A percentile compares a stretch with the other conserved stretches of the same genome.
Conservation (phyloP, 1,139 yeast genomes). For the Saccharomycopsis hybrid region DNA sequence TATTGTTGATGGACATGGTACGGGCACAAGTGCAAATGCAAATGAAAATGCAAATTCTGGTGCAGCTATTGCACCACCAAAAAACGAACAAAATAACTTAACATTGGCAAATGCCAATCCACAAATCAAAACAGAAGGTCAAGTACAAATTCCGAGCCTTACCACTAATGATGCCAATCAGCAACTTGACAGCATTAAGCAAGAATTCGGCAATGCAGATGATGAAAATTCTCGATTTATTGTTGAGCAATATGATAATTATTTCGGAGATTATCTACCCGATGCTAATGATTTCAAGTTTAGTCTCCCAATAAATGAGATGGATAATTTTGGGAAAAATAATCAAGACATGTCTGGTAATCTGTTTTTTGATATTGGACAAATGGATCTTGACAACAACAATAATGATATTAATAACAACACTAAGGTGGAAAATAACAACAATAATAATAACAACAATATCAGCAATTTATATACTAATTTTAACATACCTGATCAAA, state of each 20-base stretch:
- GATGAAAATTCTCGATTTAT: neutral
- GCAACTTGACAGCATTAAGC: no score
- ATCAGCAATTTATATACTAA: neutral
- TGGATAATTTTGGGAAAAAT: no score
- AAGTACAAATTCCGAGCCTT: no score
- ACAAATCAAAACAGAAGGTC: no score
- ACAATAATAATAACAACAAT: neutral
- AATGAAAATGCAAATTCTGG: neutral
- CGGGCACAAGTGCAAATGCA: neutral
- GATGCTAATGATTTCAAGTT: constrained; percentile 2
- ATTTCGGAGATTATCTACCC: constrained; percentile 1
- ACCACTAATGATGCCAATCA: no score
- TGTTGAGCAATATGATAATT: constrained; percentile 1
- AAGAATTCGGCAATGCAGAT: no score
- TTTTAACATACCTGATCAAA: neutral
- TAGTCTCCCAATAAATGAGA: neutral
- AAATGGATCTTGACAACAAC: neutral
- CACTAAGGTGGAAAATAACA: neutral
- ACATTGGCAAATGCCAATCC: no score
- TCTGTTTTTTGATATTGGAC: no score
- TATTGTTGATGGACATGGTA: neutral
- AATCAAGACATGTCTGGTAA: neutral
- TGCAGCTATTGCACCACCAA: no score
- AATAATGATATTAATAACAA: neutral
- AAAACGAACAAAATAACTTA: no score